These are phyloP conservation scores for Panicum miliaceum DNA, from an alignment of 176 grass and related monocot genomes.

Conservation along the genomic window DNA sequence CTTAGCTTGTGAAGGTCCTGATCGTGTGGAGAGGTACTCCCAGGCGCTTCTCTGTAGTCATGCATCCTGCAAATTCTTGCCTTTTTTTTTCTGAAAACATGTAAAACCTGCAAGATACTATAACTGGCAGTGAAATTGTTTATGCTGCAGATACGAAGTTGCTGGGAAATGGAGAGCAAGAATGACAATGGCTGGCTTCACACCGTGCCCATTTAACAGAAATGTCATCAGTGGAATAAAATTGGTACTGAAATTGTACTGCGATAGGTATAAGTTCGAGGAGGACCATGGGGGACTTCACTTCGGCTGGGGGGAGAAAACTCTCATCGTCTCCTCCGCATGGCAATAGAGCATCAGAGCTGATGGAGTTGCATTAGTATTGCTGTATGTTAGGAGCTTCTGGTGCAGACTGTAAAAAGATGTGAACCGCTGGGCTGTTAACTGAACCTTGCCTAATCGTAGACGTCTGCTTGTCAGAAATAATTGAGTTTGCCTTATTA, in stretches of 20 bases:
- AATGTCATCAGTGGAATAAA: conserved; percentile 64
- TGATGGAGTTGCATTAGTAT: conserved; percentile 35
- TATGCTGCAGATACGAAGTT: conserved; percentile 75
- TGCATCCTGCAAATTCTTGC: background rate
- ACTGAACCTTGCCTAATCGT: conserved; percentile 51
- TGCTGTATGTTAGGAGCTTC: conserved; percentile 53
- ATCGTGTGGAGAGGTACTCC: conserved; percentile 95
- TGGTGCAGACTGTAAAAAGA: conserved; percentile 51
- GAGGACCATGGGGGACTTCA: conserved; percentile 78
- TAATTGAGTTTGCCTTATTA: conserved; percentile 48
- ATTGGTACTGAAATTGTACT: conserved; percentile 70
- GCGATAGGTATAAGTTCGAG: conserved; percentile 77
- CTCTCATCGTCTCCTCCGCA: conserved; percentile 81
- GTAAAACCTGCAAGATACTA: background rate
- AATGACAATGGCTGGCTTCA: conserved; percentile 94
- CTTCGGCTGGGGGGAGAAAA: conserved; percentile 94
- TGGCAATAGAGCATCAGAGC: conserved; percentile 83
- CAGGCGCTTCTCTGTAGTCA: background rate
- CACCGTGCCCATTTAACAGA: conserved; percentile 62
- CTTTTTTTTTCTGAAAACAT: background rate
- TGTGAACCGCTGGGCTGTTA: conserved; percentile 36
- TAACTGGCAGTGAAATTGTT: conserved; percentile 16
- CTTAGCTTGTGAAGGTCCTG: conserved; percentile 89
- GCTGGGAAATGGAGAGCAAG: conserved; percentile 96
- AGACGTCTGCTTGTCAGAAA: conserved; percentile 53